phyloP scores from a whole-genome alignment of 2,329 filamentous ascomycete species.

The Seiridium unicorne region DNA sequence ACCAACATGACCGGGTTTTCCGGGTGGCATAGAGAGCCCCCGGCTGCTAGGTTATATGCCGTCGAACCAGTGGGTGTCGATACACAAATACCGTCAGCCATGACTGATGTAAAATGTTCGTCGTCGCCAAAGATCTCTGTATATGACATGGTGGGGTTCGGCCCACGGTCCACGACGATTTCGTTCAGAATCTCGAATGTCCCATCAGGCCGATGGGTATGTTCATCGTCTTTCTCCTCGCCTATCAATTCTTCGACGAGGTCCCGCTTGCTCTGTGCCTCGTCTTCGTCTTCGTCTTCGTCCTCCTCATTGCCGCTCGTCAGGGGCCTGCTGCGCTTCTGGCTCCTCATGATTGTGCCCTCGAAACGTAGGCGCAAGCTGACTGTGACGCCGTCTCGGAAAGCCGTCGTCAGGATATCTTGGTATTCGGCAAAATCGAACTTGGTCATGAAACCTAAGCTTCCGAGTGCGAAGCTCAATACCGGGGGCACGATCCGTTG shows the following conservation, averaged over 20 bases:
- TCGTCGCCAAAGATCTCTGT: conserved; percentile 94
- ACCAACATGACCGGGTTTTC: conserved; percentile 96
- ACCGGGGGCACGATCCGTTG: conserved; percentile 93
- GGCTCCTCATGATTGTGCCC: conserved; percentile 86
- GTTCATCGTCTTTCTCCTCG: conserved; percentile 77
- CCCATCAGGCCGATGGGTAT: conserved; percentile 80
- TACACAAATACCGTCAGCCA: conserved; percentile 90
- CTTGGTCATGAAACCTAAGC: conserved; percentile 91
- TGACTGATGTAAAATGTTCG: conserved; percentile 90
- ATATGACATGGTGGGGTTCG: conserved; percentile 89
- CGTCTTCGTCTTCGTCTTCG: conserved; percentile 27
- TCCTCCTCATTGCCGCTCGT: conserved; percentile 16
- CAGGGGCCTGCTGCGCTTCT: conserved; percentile 38
- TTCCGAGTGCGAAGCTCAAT: conserved; percentile 86
- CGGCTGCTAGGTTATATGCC: conserved; percentile 92
- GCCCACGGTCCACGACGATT: conserved; percentile 91
- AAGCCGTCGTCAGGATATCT: conserved; percentile 67
- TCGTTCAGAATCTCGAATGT: conserved; percentile 94
- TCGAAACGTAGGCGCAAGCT: conserved; percentile 88
- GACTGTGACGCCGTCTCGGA: conserved; percentile 82
- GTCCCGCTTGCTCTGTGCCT: conserved; percentile 53
- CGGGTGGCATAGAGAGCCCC: conserved; percentile 91
- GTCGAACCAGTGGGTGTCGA: conserved; percentile 94
- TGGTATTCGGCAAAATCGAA: conserved; percentile 83
- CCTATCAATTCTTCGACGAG: conserved; percentile 88